Conservation (phyloP, 345 rosid species). For the Melaleuca quinquenervia region DNA sequence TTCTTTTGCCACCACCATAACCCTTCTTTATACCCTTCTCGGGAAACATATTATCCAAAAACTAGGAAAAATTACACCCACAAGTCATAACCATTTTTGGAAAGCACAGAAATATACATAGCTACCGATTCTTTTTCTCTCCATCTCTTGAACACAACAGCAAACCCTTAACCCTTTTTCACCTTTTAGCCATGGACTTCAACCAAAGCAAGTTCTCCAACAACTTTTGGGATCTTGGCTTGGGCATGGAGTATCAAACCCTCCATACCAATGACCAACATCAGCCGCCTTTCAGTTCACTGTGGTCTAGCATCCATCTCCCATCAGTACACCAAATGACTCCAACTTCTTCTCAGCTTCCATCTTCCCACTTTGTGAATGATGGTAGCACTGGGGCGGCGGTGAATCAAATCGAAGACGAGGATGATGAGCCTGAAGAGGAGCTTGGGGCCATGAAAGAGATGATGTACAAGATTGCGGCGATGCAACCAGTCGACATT, state of each 20-base stretch:
- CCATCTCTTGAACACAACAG: background rate
- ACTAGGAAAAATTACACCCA: background rate
- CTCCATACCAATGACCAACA: constrained; percentile 10
- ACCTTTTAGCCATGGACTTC: constrained; percentile 25
- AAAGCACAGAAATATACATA: background rate
- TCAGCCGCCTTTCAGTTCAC: background rate
- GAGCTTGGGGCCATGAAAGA: constrained; percentile 90
- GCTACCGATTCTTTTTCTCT: background rate
- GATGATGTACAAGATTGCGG: constrained; percentile 94
- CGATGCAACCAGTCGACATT: constrained; percentile 91
- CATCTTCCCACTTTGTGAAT: constrained; percentile 1
- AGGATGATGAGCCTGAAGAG: constrained; percentile 57
- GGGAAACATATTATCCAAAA: background rate
- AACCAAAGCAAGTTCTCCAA: constrained; percentile 24
- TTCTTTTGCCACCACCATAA: constrained; percentile 31
- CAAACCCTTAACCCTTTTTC: background rate
- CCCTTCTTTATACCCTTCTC: constrained; percentile 20
- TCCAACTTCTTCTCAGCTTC: background rate
- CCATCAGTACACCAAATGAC: background rate
- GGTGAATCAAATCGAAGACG: constrained; percentile 2
- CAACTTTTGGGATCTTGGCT: constrained; percentile 5
- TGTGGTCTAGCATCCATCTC: background rate
- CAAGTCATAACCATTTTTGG: constrained; percentile 7
- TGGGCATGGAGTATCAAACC: constrained; percentile 4
- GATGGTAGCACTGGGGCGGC: background rate